Conservation (phyloP, 495 filamentous ascomycete genomes). For the Oidiodendron maius region DNA sequence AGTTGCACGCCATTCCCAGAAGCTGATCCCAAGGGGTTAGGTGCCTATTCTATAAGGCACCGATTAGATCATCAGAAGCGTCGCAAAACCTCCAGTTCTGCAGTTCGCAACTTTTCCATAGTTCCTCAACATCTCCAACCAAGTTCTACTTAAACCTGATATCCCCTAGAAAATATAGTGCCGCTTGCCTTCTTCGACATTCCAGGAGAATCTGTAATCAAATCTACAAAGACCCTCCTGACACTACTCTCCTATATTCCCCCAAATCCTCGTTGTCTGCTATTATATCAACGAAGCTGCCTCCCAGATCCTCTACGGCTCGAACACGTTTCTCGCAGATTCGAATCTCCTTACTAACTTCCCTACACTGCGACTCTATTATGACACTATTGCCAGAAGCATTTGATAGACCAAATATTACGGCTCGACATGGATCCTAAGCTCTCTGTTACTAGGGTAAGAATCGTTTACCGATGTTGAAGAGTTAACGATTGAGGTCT, state of each 20-base stretch:
- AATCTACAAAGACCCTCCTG: constrained; percentile 40
- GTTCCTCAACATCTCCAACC: background rate
- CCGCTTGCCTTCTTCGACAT: constrained; percentile 33
- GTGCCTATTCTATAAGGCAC: too few species aligned
- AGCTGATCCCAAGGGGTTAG: too few species aligned
- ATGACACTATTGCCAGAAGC: constrained; percentile 26
- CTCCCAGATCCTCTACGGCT: constrained; percentile 38
- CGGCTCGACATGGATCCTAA: constrained; percentile 43
- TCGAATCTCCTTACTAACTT: constrained; percentile 34
- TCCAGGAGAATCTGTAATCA: constrained; percentile 44
- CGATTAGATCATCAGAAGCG: too few species aligned
- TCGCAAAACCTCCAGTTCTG: background rate
- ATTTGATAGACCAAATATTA: constrained; percentile 33
- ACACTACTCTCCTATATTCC: constrained; percentile 24
- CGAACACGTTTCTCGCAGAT: constrained; percentile 48
- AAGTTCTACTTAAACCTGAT: background rate
- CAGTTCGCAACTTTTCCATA: background rate
- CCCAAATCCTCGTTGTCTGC: constrained; percentile 36
- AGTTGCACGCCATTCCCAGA: too few species aligned
- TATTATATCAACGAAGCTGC: constrained; percentile 36
- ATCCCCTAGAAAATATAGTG: too few species aligned
- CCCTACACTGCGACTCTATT: constrained; percentile 32
- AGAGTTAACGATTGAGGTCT: constrained; percentile 39
- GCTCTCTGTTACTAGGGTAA: constrained; percentile 22
- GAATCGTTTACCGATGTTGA: constrained; percentile 35